Base-by-base conservation (phyloP, 192 early-diverging fungal genomes). In the Umbelopsis ramanniana region DNA sequence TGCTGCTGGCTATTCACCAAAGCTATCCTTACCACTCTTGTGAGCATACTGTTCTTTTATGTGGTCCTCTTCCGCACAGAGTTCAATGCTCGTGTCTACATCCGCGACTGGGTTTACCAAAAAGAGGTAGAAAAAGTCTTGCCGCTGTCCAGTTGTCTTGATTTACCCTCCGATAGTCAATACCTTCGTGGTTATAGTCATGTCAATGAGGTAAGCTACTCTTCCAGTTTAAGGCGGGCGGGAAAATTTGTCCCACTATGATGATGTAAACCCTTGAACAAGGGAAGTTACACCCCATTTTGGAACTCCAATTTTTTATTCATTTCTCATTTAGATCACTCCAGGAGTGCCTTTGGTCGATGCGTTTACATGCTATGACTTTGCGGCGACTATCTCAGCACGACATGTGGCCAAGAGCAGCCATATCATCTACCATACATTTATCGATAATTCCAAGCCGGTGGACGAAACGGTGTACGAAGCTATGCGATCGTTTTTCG, bases 71-170 rank as follows among this genome's bases (percentile, higher is more conserved):
- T 75, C 43, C 74, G 57, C 57, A 63, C 57, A 26, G 76, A 81
- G 38, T 54, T 81, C 35, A 81, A 81, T 71, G 57, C 71, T 12
- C 72, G 77, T 45, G 66, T 81, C 10, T 81, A 81, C 52, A 46
- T 79, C 46, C 73, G 80, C 9, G 6, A 71, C 22, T 78, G 76
- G 76, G 23, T 81, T 35, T 66, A 66, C 2, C 71, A 47, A 17
- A 60, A 78, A 15, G 15, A 69, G 15, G 21, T 53, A 17, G 37
- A 69, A 52, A 29, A 45, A 15, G 46, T 48, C 19, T 76, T 74
- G n/a, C 77, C 74, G 19, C 24, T 81, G 19, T 75, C 67, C 26
- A 66, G 35, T 12, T 78, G 80, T 53, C 75, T 78, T 68, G 52
- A 73, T 45, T 69, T 63, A 22, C 46, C 68, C n/a, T 8, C 38